These are phyloP conservation scores for Fusarium denticulatum DNA, from an alignment of 2,329 filamentous ascomycete species.

Conservation along the genomic window DNA sequence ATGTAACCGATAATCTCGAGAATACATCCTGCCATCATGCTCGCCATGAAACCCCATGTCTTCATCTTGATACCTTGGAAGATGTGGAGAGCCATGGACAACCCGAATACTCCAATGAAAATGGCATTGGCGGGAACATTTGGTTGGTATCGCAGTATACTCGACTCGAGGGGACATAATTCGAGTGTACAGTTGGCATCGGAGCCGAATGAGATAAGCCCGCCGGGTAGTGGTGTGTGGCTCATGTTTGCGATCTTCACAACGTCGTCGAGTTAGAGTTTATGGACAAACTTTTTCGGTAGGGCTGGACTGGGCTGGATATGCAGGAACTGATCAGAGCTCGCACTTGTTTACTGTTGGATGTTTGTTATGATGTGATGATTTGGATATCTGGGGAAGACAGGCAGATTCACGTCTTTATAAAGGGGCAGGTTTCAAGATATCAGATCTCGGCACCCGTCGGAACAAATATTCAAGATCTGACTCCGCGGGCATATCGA, in stretches of 20 bases:
- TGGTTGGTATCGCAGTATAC: conserved; percentile 38
- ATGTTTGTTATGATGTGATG: not conserved
- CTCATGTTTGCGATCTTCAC: conserved; percentile 1
- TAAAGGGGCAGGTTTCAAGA: conserved; percentile 2
- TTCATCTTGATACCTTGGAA: conserved; percentile 34
- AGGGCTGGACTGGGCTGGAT: not conserved
- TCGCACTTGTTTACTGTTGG: not conserved
- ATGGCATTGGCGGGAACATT: conserved; percentile 33
- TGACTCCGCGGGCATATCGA: not conserved
- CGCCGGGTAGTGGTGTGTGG: conserved; percentile 29
- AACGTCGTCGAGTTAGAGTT: not conserved
- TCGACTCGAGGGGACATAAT: conserved; percentile 38
- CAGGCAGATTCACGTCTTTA: not conserved
- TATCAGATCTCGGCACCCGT: not conserved
- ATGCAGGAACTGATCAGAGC: not conserved
- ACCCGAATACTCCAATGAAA: conserved; percentile 34
- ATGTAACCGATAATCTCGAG: conserved; percentile 69
- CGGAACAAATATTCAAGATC: not conserved
- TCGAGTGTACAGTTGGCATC: conserved; percentile 41
- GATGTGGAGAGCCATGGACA: conserved; percentile 28
- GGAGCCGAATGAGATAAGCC: conserved; percentile 38
- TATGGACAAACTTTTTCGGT: not conserved
- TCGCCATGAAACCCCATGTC: conserved; percentile 53
- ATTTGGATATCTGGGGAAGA: not conserved
- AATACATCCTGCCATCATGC: conserved; percentile 64